A percentile compares a stretch with the other conserved stretches of the same genome.
Evolutionary conservation across 306 rosid species (phyloP).

Genomic region (Quercus gilva): DNA sequence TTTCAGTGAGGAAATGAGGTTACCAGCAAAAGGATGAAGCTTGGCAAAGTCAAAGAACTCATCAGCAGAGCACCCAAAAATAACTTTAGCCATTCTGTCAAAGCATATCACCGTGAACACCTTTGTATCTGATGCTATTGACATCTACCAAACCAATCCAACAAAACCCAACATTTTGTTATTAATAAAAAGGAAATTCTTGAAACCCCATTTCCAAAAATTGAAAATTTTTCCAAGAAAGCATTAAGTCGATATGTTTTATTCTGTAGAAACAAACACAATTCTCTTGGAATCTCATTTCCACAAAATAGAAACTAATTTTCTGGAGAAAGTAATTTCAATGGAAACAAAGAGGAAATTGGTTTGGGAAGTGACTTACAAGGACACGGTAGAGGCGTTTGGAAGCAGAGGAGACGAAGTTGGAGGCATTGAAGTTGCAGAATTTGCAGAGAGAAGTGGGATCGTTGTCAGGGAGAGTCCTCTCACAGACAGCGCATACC

Average conservation of each 20-base stretch:
- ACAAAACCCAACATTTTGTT: background rate
- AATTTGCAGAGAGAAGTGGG: slow-evolving; percentile 38
- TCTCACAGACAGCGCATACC: slow-evolving; percentile 62
- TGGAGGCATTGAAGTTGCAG: slow-evolving; percentile 45
- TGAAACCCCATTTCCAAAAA: too few relatives aligned
- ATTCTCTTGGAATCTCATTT: background rate
- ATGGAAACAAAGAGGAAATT: background rate
- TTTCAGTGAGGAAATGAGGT: background rate
- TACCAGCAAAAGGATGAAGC: slow-evolving; percentile 65
- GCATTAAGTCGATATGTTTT: background rate
- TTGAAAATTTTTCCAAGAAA: background rate
- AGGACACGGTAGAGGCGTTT: slow-evolving; percentile 70
- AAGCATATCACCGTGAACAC: slow-evolving; percentile 64
- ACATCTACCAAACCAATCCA: slow-evolving; percentile 43
- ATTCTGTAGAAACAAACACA: background rate
- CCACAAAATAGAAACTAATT: background rate
- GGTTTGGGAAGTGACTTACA: slow-evolving; percentile 15
- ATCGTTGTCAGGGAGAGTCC: slow-evolving; percentile 33
- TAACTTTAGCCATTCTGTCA: slow-evolving; percentile 60
- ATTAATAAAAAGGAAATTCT: too few relatives aligned
- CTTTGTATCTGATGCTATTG: slow-evolving; percentile 62
- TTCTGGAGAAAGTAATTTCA: background rate
- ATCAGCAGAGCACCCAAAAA: slow-evolving; percentile 80
- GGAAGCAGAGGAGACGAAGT: slow-evolving; percentile 32
- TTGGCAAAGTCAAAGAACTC: slow-evolving; percentile 70